Base-by-base conservation (phyloP, 2,329 filamentous ascomycete genomes). In the Anthostomella pinea region DNA sequence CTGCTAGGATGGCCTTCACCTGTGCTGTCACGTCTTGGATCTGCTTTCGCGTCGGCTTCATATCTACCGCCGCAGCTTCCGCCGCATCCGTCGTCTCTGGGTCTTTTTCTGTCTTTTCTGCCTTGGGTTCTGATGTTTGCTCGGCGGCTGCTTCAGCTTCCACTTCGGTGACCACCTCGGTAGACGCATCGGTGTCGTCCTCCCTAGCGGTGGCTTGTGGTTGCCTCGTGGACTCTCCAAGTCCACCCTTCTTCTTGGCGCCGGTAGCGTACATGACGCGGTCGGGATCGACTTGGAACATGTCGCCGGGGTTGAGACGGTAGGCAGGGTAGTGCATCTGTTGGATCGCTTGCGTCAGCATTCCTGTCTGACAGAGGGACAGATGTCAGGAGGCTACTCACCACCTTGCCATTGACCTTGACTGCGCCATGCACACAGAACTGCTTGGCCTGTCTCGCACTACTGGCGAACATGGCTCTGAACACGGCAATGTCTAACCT, bases 401-500 rank as follows among this genome's bases (percentile, higher is more conserved):
- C 90, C 80, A 89, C 90, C 67, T 95, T 89, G 46, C 93, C 93
- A 69, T 98, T 98, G 59, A 98, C 93, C 57, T 82, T 95, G 45
- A 98, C 93, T 41, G 81, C 81, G 18, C 93, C 93, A 64, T 98
- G 93, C 18, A 95, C 79, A 40, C 94, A 87, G 58, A 97, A 95
- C 54, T 97, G 91, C 51, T 91, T 81, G 10, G 94, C 94, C 66
- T 98, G 93, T 50, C 90, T 77, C 22, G 87, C 79, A 65, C 89
- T 96, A 65, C 88, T 95, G 26, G 93, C 90, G 65, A 98, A 98
- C 63, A 98, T 66, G 23, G 93, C 85, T 33, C 93, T 77, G 72
- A 94, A 97, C 45, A 98, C 81, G 52, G 93, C 90, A n/a, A 89
- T 89, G 59, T 98, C 93, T 43, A 98, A 67, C 54, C 93, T 79